Evolutionary conservation across 352 stramenopile genomes (phyloP).

Genomic region (Pythium brachiatum): DNA sequence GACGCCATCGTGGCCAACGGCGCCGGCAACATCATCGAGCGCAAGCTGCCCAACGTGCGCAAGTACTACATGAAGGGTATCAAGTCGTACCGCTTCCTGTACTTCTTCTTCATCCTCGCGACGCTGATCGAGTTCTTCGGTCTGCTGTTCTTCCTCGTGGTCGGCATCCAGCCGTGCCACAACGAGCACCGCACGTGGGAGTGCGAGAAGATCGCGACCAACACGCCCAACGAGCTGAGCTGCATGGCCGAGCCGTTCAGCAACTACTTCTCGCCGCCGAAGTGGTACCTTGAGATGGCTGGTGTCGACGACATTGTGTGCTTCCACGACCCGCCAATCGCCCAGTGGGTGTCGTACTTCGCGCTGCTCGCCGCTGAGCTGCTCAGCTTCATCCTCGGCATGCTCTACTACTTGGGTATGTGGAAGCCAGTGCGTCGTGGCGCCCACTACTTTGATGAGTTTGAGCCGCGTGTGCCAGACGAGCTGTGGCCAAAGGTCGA

Average conservation of each 20-base stretch:
- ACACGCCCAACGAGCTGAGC: conserved; percentile 46
- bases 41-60: conserved; percentile 83
- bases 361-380: conserved; percentile 33
- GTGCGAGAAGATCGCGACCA: conserved; percentile 59
- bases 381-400: conserved; percentile 35
- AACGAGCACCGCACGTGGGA: conserved; percentile 36
- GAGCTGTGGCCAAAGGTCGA: conserved; percentile 66
- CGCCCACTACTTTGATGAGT: conserved; percentile 49
- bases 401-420: conserved; percentile 49
- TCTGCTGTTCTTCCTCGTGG: conserved; percentile 84
- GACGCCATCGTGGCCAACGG: conserved; percentile 74
- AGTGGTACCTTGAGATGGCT: conserved; percentile 42
- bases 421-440: conserved; percentile 48
- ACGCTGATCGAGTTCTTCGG: conserved; percentile 73
- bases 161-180: conserved; percentile 76
- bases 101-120: conserved; percentile 78
- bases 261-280: conserved; percentile 38
- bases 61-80: conserved; percentile 91
- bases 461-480: conserved; percentile 65
- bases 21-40: conserved; percentile 84
- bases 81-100: conserved; percentile 72
- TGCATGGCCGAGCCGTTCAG: conserved; percentile 55
- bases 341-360: conserved; percentile 45
- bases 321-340: conserved; percentile 39
- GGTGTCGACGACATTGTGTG: conserved; percentile 58